Base-by-base conservation (phyloP, 1,284 basidiomycete genomes). In the Hypsizygus ulmarius region DNA sequence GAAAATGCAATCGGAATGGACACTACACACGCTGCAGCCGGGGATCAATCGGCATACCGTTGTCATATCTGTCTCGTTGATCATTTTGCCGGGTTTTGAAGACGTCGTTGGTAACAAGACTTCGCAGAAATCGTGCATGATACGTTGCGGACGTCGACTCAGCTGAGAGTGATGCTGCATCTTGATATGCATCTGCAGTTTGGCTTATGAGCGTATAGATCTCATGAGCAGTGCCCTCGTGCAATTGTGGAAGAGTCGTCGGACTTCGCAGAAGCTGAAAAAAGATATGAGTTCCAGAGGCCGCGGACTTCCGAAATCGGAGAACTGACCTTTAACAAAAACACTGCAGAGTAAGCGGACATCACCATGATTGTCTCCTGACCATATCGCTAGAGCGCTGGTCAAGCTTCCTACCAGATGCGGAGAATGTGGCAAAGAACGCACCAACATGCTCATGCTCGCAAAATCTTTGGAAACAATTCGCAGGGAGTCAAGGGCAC, bases 281-380 rank as follows among this genome's bases (percentile, higher is more conserved):
- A 44, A 34, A 28, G 37, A 41, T 25, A 34, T 33, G 46, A 47
- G 40, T 49, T 52, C 52, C 38, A 41, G 40, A 44, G 35, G 40
- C 38, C 48, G 43, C 49, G 27, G 32, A 43, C 39, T 32, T 36
- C 19, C 45, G n/a, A 43, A 19, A 49, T 27, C 49, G 29, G 46
- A 27, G 45, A 59, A 69, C 3, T 36, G 61, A 87, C 88, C 73
- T 76, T 84, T 47, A 91, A 67, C 46, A 91, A 66, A 61, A 88
- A 84, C 33, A 91, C 81, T 15, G 88, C 87, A 47, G 84, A 81
- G 59, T 91, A 91, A 12, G 87, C 89, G 11, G 85, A 86, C 88
- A 91, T 91, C 38, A 87, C 78, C 3, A 84, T 83, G 51, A 88
- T 80, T 3, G 85, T 82, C 60, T 91, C 89, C 68, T 91, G 89